Evolutionary conservation across 108 stramenopile genomes (phyloP), one percentile per base, ranked within the genome.

Genomic region (Nannochloropsis gaditana): DNA sequence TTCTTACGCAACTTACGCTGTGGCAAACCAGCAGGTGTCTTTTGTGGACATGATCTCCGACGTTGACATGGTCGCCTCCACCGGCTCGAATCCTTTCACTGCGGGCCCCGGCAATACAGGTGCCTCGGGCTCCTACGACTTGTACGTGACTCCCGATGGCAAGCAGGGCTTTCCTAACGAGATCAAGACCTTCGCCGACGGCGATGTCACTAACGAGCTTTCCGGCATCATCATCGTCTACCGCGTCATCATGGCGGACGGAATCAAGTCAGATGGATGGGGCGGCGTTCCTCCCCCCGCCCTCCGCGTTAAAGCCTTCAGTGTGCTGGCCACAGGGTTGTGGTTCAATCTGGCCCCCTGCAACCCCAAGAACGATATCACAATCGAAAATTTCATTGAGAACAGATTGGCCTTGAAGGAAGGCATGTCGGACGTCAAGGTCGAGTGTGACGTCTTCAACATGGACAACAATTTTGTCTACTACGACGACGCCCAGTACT

Each of bases 81-180:
- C 59, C 19, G 59, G 59, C 8, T 15, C n/a, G 3, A 73, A 73
- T 73, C 59, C 59, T n/a, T 73, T 73, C 8, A n/a, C n/a, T 3
- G 59, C 59, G 2, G 59, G 59, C 59, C 59, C 59, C n/a, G 15
- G 19, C 59, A n/a, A 4, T 6, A 73, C 59, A 1, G 59, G 59
- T 73, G 59, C 59, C 15, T 73, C 59, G 15, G 59, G 59, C 59
- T n/a, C 59, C 19, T 73, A 73, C 59, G 59, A 73, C 59, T n/a
- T 73, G 59, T 73, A 73, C 59, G 59, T 73, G 59, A 73, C 59
- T n/a, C 59, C 59, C 59, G 59, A 73, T n/a, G 59, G 59, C 59
- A 73, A 73, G 59, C 5, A 73, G 59, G 59, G 59, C 59, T 73
- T 73, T n/a, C 59, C 59, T 15, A 73, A 73, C 59, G 59, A 73